Conservation (phyloP, 106 monocot species). For the Narthecium ossifragum region DNA sequence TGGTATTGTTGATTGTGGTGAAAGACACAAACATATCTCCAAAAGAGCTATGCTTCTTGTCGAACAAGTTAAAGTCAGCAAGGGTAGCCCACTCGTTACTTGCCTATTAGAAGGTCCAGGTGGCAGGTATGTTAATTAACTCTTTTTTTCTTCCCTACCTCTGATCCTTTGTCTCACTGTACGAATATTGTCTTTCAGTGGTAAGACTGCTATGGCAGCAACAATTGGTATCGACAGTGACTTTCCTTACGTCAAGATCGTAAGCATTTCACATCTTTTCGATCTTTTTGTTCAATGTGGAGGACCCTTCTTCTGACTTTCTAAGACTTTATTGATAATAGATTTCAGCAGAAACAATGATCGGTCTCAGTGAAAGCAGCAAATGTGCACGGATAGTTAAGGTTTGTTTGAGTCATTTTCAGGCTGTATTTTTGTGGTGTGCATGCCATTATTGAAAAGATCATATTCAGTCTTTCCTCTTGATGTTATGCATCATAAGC, state of each 20-base stretch:
- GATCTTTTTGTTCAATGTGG: too few relatives aligned
- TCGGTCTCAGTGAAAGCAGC: constrained; percentile 87
- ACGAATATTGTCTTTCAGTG: constrained; percentile 43
- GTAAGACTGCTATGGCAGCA: constrained; percentile 89
- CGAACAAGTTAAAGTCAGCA: constrained; percentile 91
- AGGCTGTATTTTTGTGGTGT: too few relatives aligned
- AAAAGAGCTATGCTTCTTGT: constrained; percentile 80
- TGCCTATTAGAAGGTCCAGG: constrained; percentile 90
- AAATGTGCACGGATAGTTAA: constrained; percentile 89
- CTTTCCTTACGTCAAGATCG: constrained; percentile 93
- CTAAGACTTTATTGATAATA: constrained; percentile 18
- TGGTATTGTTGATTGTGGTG: constrained; percentile 91
- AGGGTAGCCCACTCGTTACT: constrained; percentile 89
- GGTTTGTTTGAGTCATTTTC: constrained; percentile 46
- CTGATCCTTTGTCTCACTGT: not conserved
- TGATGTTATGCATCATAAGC: too few relatives aligned
- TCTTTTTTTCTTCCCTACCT: constrained; percentile 1
- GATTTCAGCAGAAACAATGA: constrained; percentile 96
- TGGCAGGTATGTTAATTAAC: constrained; percentile 52
- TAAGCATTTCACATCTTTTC: too few relatives aligned
- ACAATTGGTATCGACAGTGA: constrained; percentile 91
- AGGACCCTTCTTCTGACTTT: too few relatives aligned
- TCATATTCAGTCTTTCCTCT: too few relatives aligned
- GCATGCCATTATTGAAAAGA: too few relatives aligned
- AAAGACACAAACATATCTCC: constrained; percentile 67